Evolutionary conservation across 1,139 yeast species (phyloP).

Genomic region (Protomyces lactucae-debilis): DNA sequence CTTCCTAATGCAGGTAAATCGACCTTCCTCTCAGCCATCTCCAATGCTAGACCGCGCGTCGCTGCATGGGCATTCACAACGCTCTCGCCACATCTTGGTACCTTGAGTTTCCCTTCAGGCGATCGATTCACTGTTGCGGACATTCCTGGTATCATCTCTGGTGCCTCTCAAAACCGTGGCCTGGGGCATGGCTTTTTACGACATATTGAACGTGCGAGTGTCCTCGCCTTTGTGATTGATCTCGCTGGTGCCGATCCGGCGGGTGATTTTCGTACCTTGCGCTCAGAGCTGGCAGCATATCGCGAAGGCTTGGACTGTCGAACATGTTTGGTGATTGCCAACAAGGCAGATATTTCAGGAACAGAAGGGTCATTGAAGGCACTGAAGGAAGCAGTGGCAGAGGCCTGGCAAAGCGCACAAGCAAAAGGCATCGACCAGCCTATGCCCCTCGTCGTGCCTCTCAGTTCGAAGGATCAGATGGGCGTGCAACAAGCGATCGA

Average conservation of each 20-base stretch:
- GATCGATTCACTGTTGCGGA: conserved; percentile 80
- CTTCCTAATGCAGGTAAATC: conserved; percentile 96
- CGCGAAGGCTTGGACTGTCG: conserved; percentile 11
- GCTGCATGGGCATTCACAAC: conserved; percentile 99
- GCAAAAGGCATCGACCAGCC: not conserved
- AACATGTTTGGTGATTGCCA: conserved; percentile 19
- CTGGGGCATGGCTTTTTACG: conserved; percentile 90
- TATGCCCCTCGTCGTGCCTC: conserved; percentile 9
- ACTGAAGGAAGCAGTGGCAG: conserved; percentile 3
- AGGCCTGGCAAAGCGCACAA: conserved; percentile 4
- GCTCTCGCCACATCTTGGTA: conserved; percentile 81
- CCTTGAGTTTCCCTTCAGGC: conserved; percentile 50
- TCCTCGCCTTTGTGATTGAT: conserved; percentile 79
- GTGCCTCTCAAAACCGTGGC: conserved; percentile 75
- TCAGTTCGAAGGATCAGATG: conserved; percentile 24
- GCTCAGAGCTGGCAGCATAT: conserved; percentile 24
- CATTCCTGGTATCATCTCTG: conserved; percentile 90
- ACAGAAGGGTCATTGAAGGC: conserved; percentile 5
- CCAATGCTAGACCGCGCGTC: conserved; percentile 81
- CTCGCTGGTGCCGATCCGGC: conserved; percentile 37
- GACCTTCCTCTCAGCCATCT: conserved; percentile 78
- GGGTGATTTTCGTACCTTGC: conserved; percentile 17
- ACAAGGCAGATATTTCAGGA: conserved; percentile 26
- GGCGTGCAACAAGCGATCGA: conserved; percentile 23
- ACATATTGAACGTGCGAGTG: conserved; percentile 87